Conservation (phyloP, 2,329 filamentous ascomycete species). For the Penicillium sp. region DNA sequence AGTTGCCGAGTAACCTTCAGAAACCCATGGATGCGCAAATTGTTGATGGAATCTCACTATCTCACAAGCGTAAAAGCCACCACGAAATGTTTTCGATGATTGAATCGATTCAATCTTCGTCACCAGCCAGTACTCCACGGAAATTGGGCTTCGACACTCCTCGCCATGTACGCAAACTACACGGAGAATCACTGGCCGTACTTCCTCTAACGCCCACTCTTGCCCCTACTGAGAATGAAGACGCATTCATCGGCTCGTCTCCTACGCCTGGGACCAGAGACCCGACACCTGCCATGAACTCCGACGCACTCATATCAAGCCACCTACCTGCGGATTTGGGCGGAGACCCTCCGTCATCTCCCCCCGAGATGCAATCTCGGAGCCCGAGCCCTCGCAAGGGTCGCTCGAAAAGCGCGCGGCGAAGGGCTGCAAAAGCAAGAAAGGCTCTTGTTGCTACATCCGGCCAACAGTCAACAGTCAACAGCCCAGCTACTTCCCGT, state of each 20-base stretch:
- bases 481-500: slow-evolving; percentile 7
- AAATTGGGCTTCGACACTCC: slow-evolving; percentile 30
- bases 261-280: slow-evolving; percentile 49
- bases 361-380: slow-evolving; percentile 29
- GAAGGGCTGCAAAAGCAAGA: slow-evolving; percentile 15
- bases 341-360: slow-evolving; percentile 37
- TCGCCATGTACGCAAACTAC: slow-evolving; percentile 28
- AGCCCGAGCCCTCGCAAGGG: slow-evolving; percentile 23
- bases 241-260: slow-evolving; percentile 52
- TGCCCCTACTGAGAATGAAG: slow-evolving; percentile 40
- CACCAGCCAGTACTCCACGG: slow-evolving; percentile 29
- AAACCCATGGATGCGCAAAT: slow-evolving; percentile 61
- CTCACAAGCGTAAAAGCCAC: slow-evolving; percentile 69
- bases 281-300: slow-evolving; percentile 24
- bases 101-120: slow-evolving; percentile 59
- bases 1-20: slow-evolving; percentile 34
- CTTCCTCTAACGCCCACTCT: slow-evolving; percentile 45
- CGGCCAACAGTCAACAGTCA: slow-evolving; percentile 6
- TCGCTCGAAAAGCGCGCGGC: slow-evolving; percentile 10
- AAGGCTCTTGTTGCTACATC: slow-evolving; percentile 9
- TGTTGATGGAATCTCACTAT: slow-evolving; percentile 60
- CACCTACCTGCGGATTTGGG: not conserved
- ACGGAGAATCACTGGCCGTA: slow-evolving; percentile 24
- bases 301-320: slow-evolving; percentile 20
- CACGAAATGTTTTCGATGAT: slow-evolving; percentile 64